Evolutionary conservation across 1,284 basidiomycete species (phyloP).

Genomic region (Apiotrichum sp.): DNA sequence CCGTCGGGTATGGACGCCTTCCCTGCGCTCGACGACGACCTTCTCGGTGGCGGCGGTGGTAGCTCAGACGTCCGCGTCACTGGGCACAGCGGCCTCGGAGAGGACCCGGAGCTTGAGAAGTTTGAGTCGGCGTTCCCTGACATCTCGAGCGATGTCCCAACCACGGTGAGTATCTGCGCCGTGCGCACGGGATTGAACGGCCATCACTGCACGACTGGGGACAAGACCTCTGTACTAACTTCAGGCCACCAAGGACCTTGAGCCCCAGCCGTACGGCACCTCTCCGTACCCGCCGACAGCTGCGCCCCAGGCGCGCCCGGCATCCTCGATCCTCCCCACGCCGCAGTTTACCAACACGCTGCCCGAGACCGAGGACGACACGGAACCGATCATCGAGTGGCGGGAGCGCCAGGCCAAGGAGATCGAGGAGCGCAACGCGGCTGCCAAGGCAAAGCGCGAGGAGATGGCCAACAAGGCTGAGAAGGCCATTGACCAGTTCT

Average conservation of each 20-base stretch:
- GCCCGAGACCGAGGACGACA: slow-evolving; percentile 63
- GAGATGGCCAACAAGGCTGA: slow-evolving; percentile 86
- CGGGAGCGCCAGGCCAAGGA: slow-evolving; percentile 78
- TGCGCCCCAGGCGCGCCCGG: slow-evolving; percentile 56
- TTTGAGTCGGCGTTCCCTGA: slow-evolving; percentile 91
- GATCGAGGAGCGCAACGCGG: slow-evolving; percentile 74
- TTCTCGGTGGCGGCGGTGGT: slow-evolving; percentile 3
- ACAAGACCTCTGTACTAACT: neutral
- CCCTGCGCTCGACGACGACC: slow-evolving; percentile 55
- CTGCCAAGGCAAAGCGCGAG: slow-evolving; percentile 69
- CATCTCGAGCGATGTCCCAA: slow-evolving; percentile 53
- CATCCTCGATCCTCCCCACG: slow-evolving; percentile 55
- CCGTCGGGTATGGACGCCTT: slow-evolving; percentile 55
- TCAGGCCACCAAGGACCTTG: slow-evolving; percentile 36
- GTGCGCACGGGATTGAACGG: too few relatives aligned
- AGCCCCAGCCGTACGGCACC: slow-evolving; percentile 41
- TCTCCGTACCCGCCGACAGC: slow-evolving; percentile 44
- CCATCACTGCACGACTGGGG: too few relatives aligned
- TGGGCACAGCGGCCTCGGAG: slow-evolving; percentile 50
- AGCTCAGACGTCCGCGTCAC: slow-evolving; percentile 64
- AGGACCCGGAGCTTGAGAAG: slow-evolving; percentile 70
- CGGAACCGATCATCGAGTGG: slow-evolving; percentile 85
- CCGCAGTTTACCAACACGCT: slow-evolving; percentile 46
- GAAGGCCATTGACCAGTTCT: slow-evolving; percentile 89
- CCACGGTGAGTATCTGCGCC: neutral